Evolutionary conservation across 345 rosid species (phyloP), one percentile per base, ranked within the genome.

Genomic region (Gossypium arboreum): DNA sequence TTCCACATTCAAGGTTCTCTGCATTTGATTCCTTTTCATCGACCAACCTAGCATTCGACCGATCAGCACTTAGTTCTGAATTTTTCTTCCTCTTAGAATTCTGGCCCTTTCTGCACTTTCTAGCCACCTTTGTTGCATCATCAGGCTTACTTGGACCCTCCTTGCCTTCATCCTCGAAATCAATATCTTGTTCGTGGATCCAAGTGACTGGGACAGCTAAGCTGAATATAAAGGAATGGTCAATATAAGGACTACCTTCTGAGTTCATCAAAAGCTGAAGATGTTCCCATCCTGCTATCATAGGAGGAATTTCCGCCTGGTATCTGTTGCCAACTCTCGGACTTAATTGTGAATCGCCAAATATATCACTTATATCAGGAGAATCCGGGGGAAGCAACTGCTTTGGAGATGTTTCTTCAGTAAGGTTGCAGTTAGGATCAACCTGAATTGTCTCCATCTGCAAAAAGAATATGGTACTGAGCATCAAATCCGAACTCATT

Each of bases 311-410:
- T 67, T 86, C 85, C 13, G 62, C 89, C 72, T 91, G 97, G 79
- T 80, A 91, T 17, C 85, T 87, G 7, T 87, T 85, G 48, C 97
- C 97, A 76, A 89, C 77, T 74, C 92, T 88, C 58, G 89, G 85
- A 77, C 77, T 83, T 70, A 81, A 73, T 75, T 72, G 73, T 51
- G 83, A 91, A 78, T 81, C 82, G 39, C 92, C 92, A 66, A 78
- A 84, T 7, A 81, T 57, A 75, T 83, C 85, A 75, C 70, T 80
- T 68, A n/a, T 79, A 76, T 77, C 84, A 73, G 72, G 81, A 48
- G 88, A 83, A 56, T 76, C 81, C 25, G 73, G 77, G 78, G 77
- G 60, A 71, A 39, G 25, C 52, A 73, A 65, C 74, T 76, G 71
- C 70, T 78, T 76, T 1, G 68, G 25, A 72, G 84, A 68, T 75